Evolutionary conservation across 73 alveolate species (phyloP).

Genomic region (Tetrahymena thermophila): DNA sequence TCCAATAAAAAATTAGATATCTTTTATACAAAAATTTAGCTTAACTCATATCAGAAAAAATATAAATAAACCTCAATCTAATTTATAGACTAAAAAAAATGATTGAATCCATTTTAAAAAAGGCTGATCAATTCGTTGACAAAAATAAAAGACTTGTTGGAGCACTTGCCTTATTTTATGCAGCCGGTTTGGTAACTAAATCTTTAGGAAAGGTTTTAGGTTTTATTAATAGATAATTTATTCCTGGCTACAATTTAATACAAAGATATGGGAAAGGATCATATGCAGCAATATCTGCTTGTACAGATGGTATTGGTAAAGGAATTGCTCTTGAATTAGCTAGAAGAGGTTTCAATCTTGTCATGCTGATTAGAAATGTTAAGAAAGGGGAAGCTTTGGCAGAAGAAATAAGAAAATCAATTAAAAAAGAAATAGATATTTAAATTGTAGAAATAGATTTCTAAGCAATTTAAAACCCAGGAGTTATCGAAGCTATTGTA

Average conservation of each 20-base stretch:
- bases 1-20: too few relatives aligned
- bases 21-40: too few relatives aligned
- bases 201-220: neutral
- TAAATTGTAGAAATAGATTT: conserved; percentile 2
- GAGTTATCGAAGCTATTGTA: neutral
- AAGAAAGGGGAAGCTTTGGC: conserved; percentile 32
- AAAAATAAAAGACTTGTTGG: neutral
- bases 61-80: too few relatives aligned
- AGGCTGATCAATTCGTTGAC: too few relatives aligned
- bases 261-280: conserved; percentile 57
- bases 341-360: conserved; percentile 50
- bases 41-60: too few relatives aligned
- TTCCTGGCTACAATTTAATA: neutral
- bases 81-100: neutral
- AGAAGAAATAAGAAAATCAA: conserved; percentile 23
- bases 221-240: neutral
- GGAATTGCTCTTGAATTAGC: conserved; percentile 65
- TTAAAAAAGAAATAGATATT: neutral
- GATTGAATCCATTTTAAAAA: too few relatives aligned
- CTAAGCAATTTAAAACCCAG: neutral
- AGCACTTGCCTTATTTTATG: neutral
- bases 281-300: conserved; percentile 68
- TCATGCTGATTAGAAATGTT: conserved; percentile 41
- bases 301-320: conserved; percentile 77
- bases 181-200: neutral